These are phyloP conservation scores for Salvia rosmarinus DNA, from an alignment of 257 asterid species.

Conservation along the genomic window DNA sequence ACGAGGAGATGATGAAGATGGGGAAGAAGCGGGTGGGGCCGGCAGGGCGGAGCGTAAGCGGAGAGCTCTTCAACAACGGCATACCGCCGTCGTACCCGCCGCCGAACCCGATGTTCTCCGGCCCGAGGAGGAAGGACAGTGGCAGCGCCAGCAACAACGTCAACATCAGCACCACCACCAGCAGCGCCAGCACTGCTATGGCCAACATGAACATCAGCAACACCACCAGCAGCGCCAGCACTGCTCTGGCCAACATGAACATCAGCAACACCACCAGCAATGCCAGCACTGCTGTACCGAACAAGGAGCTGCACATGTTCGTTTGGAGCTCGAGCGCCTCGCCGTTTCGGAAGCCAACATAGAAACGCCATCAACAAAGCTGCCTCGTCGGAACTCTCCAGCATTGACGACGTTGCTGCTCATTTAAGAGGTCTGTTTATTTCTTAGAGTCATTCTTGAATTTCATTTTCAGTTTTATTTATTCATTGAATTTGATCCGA, in stretches of 20 bases:
- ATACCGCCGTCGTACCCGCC: slow-evolving; percentile 60
- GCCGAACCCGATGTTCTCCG: slow-evolving; percentile 77
- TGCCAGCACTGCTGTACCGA: slow-evolving; percentile 34
- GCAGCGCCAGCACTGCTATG: slow-evolving; percentile 4
- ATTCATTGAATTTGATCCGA: not conserved
- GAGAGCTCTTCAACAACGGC: slow-evolving; percentile 56
- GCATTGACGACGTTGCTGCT: slow-evolving; percentile 49
- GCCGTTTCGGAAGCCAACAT: slow-evolving; percentile 74
- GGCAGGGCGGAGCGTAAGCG: slow-evolving; percentile 75
- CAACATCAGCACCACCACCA: slow-evolving; percentile 6
- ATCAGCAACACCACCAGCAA: too few relatives aligned
- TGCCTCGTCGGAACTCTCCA: slow-evolving; percentile 50
- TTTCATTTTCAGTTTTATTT: not conserved
- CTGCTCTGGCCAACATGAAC: too few relatives aligned
- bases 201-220: slow-evolving; percentile 38
- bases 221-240: not conserved
- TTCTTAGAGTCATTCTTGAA: not conserved
- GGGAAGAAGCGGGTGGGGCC: slow-evolving; percentile 44
- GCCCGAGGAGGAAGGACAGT: slow-evolving; percentile 62
- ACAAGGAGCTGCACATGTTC: slow-evolving; percentile 86
- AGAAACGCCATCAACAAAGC: slow-evolving; percentile 54
- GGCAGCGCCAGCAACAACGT: not conserved
- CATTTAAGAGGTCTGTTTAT: slow-evolving; percentile 48
- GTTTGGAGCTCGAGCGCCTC: slow-evolving; percentile 97
- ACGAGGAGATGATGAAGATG: slow-evolving; percentile 77